Evolutionary conservation across 495 filamentous ascomycete genomes (phyloP), one percentile per base, ranked within the genome.

Genomic region (Achaetomiella virescens): DNA sequence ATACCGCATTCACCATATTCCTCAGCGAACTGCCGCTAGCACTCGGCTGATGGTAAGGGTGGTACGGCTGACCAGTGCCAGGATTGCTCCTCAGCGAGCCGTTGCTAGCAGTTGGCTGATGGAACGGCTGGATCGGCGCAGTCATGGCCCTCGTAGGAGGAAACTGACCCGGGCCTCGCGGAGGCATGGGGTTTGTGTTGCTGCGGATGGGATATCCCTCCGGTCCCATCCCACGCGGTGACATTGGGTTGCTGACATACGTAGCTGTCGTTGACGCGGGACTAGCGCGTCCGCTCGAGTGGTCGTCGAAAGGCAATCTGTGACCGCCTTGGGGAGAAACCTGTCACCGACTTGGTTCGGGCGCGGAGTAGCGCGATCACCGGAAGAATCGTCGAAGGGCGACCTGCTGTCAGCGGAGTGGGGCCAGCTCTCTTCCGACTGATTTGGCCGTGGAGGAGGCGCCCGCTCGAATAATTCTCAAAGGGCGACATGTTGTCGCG

Each of bases 111-210:
- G 44, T 51, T n/a, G 24, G 46, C 36, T 65, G 63, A 40, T 70
- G 68, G 47, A 58, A 54, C 10, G 69, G 42, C 42, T 54, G 66
- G 45, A 73, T 68, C 8, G 78, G 78, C 10, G 75, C 77, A 8
- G 78, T 80, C 75, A 79, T 76, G 52, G 78, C 76, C 21, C 78
- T 61, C 44, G 75, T 68, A 17, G 74, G 78, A 15, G 67, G 61
- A 43, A 61, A 70, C 52, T 60, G 70, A 15, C 61, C 61, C 8
- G 49, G 54, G 5, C 61, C 66, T 20, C 65, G 62, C 2, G 66
- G 61, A 15, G 64, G 64, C 40, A 70, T 55, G 3, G 70, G 72
- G 36, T 62, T 64, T 2, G 74, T 75, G 41, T 71, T 65, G 43
- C 73, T 74, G 40, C 73, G 69, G 54, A 69, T 44, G 20, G 72